Base-by-base conservation (phyloP, 176 grass and related monocot genomes). In the Puya raimondii region DNA sequence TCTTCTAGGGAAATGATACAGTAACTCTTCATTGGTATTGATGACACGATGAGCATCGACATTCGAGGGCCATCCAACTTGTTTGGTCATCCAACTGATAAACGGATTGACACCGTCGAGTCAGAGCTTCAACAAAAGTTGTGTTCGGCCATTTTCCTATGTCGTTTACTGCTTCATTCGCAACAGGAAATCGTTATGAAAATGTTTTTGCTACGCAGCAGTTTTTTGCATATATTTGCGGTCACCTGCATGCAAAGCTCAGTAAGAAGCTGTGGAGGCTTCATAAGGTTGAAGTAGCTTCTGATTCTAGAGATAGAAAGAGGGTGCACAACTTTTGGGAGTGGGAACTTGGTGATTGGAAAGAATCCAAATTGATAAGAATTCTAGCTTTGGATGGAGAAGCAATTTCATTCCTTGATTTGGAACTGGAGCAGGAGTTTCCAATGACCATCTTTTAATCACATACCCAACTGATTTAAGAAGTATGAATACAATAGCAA, bases 271-370 rank as follows among this genome's bases (percentile, higher is more conserved):
- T 96, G 68, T 84, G 85, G 88, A 80, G 88, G 53, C 76, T 82
- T 50, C 88, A 96, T 89, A 59, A 77, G 47, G 72, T 88, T 23
- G 78, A 27, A 81, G 22, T 23, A 42, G 9, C 64, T 58, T 53
- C 67, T 64, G 63, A 84, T 70, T 51, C 21, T 79, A 63, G 76
- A 73, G 79, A 73, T 68, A 23, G 2, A 2, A 82, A 75, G 47
- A 69, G 67, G 68, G 50, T 25, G 50, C 68, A 49, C 20, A 80
- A 64, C 80, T 96, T 91, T 81, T 96, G 92, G 92, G 92, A 89
- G 57, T 96, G 92, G 92, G 92, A 91, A 85, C 71, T 96, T 65
- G 92, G 92, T 70, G 88, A 96, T 76, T 96, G 92, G 92, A 96
- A 96, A 73, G 92, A 91, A 4, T 84, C 68, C 47, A 88, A 87